Conservation (phyloP, 108 stramenopile genomes). For the Pinguiococcus pyrenoidosus region DNA sequence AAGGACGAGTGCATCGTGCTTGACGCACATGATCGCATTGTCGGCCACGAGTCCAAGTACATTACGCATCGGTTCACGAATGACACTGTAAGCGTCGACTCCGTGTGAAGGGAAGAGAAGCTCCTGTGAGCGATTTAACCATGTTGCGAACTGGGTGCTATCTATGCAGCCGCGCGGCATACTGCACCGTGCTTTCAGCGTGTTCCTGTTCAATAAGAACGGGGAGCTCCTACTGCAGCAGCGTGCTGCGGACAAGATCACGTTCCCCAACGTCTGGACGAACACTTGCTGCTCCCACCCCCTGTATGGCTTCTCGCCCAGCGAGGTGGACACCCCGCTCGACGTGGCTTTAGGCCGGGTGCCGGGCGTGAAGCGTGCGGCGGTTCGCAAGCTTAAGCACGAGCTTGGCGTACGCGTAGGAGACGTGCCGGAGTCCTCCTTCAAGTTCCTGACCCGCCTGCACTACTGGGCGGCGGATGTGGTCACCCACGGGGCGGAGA, state of each 20-base stretch:
- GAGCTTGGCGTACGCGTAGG: conserved; percentile 74
- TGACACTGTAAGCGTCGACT: no score
- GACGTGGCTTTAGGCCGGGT: conserved; percentile 20
- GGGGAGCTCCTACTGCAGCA: conserved; percentile 80
- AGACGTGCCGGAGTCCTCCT: conserved; percentile 48
- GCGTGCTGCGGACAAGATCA: conserved; percentile 82
- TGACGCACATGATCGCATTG: conserved; percentile 21
- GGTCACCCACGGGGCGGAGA: conserved; percentile 42
- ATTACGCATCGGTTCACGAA: conserved; percentile 17
- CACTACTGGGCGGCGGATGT: conserved; percentile 77
- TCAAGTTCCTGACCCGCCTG: conserved; percentile 89
- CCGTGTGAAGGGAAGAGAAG: no score
- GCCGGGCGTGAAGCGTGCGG: conserved; percentile 80
- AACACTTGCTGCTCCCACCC: conserved; percentile 99
- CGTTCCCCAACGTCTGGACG: conserved; percentile 98
- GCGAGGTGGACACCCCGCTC: conserved; percentile 21
- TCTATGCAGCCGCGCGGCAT: conserved; percentile 24
- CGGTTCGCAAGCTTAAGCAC: conserved; percentile 86
- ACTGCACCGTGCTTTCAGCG: conserved; percentile 94
- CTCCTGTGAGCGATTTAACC: no score
- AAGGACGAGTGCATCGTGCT: conserved; percentile 29
- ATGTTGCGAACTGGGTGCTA: no score
- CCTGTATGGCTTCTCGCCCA: conserved; percentile 48
- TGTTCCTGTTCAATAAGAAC: conserved; percentile 84
- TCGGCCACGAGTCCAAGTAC: conserved; percentile 23